Evolutionary conservation across 306 rosid species (phyloP).

Genomic region (Trifolium fragiferum): DNA sequence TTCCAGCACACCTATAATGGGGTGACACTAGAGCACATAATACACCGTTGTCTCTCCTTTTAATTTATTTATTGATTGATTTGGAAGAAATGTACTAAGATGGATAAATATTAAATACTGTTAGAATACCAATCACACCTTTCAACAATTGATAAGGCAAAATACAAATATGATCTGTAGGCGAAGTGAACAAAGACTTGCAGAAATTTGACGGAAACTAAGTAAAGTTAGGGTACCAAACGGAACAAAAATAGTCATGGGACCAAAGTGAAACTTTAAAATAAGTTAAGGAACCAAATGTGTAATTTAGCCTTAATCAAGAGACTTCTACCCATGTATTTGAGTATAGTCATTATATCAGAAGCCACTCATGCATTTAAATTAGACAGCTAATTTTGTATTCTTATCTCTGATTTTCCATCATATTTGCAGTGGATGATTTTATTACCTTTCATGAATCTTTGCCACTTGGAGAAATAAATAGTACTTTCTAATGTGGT

Average conservation of each 20-base stretch:
- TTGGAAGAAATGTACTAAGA: neutral
- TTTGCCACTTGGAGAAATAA: neutral
- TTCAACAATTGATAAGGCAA: neutral
- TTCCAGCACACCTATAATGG: neutral
- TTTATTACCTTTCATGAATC: neutral
- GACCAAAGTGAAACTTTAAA: neutral
- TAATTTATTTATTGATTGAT: neutral
- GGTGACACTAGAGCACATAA: neutral
- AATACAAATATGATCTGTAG: no score
- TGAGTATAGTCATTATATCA: neutral
- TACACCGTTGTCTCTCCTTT: neutral
- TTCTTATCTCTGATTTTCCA: neutral
- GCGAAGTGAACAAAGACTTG: no score
- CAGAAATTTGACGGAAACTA: no score
- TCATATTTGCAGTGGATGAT: neutral
- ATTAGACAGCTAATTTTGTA: neutral
- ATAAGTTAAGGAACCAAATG: neutral
- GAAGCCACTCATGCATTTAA: neutral
- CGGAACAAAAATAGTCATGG: no score
- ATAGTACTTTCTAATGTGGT: neutral
- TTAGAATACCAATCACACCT: conserved; percentile 7
- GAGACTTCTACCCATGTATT: neutral
- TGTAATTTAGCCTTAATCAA: neutral
- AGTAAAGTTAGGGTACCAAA: no score
- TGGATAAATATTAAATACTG: neutral